These are phyloP conservation scores for Leucoagaricus sp. DNA, from an alignment of 1,284 basidiomycete genomes.

Conservation along the genomic window DNA sequence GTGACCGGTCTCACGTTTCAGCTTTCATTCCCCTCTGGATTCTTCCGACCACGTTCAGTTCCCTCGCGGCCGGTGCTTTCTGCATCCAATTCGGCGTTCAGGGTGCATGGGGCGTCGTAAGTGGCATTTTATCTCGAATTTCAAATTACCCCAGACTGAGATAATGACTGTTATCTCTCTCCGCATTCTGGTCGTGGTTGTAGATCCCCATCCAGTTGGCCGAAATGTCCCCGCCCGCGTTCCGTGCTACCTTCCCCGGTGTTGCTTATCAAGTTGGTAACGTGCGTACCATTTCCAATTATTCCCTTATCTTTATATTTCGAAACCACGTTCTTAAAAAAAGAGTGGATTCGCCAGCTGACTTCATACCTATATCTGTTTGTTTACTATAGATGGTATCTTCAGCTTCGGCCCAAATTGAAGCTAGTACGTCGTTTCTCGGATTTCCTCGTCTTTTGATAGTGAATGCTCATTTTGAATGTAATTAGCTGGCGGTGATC, in stretches of 20 bases:
- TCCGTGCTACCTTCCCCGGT: conserved; percentile 92
- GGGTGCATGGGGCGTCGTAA: conserved; percentile 78
- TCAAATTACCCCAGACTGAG: background rate
- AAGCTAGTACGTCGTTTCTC: conserved; percentile 63
- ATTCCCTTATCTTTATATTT: too few species aligned
- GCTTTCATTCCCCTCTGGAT: conserved; percentile 88
- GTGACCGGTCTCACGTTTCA: conserved; percentile 24
- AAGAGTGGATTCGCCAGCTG: too few species aligned
- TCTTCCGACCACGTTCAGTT: conserved; percentile 65
- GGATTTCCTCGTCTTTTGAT: background rate
- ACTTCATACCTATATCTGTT: too few species aligned
- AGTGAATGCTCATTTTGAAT: conserved; percentile 8
- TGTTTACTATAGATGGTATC: conserved; percentile 69
- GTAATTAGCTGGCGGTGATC: conserved; percentile 56
- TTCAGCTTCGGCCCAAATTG: conserved; percentile 72
- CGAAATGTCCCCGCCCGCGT: conserved; percentile 91
- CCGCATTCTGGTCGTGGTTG: background rate
- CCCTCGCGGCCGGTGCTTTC: conserved; percentile 78
- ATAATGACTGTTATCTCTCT: too few species aligned
- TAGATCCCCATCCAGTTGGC: conserved; percentile 85
- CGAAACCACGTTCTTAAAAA: too few species aligned
- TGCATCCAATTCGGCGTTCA: conserved; percentile 87
- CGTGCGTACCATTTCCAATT: conserved; percentile 28
- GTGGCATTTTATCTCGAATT: conserved; percentile 23
- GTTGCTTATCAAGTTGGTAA: conserved; percentile 89